These are phyloP conservation scores for Bacidia rubella DNA, from an alignment of 495 filamentous ascomycete species.

Conservation along the genomic window DNA sequence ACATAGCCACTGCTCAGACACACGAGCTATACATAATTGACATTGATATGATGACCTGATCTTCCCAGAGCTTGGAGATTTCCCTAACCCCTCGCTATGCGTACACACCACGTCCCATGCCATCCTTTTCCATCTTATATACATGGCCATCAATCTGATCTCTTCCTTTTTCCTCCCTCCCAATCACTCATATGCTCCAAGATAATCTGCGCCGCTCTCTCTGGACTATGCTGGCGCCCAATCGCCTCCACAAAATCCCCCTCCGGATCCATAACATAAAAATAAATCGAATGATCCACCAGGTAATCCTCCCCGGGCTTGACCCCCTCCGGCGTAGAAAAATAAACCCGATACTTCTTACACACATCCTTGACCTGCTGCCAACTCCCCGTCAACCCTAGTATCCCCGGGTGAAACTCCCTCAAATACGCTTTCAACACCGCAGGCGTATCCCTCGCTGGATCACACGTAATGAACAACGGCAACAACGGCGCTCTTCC, in stretches of 20 bases:
- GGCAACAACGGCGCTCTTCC: slow-evolving; percentile 38
- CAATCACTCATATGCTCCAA: slow-evolving; percentile 82
- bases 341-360: slow-evolving; percentile 93
- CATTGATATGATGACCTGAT: too few relatives aligned
- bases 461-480: slow-evolving; percentile 92
- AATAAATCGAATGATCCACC: slow-evolving; percentile 98
- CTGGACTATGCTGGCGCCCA: slow-evolving; percentile 82
- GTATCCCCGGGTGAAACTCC: slow-evolving; percentile 81
- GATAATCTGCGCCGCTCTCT: slow-evolving; percentile 73
- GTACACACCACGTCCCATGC: too few relatives aligned
- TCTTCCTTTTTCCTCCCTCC: slow-evolving; percentile 42
- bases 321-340: slow-evolving; percentile 77
- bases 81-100: too few relatives aligned
- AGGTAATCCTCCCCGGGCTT: slow-evolving; percentile 91
- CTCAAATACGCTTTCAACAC: slow-evolving; percentile 71
- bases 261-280: slow-evolving; percentile 98
- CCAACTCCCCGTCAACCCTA: slow-evolving; percentile 86
- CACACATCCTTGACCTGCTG: slow-evolving; percentile 83
- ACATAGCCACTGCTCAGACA: not conserved
- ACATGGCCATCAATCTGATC: not conserved
- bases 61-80: too few relatives aligned
- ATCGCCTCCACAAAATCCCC: slow-evolving; percentile 97
- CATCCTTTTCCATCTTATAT: too few relatives aligned
- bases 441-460: slow-evolving; percentile 73
- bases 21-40: not conserved